Evolutionary conservation across 495 filamentous ascomycete genomes (phyloP), one percentile per base, ranked within the genome.

Genomic region (Talaromyces adpressus): DNA sequence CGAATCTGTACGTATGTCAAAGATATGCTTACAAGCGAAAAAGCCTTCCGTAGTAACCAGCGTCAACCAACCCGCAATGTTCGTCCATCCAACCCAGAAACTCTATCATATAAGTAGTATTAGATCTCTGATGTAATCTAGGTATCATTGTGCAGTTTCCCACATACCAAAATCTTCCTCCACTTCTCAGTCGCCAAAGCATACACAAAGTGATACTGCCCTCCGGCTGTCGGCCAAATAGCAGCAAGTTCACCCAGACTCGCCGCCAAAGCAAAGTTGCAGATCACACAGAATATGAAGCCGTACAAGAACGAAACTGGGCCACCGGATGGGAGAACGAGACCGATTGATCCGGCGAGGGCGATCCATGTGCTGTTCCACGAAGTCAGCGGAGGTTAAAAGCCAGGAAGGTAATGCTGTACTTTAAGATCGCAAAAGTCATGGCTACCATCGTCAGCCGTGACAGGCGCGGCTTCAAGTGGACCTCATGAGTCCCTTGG

Each of bases 341-440:
- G 54, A 29, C 54, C 54, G 14, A 57, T 25, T 8, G 54, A 57
- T 32, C 54, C 54, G 25, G 49, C 29, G 25, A 53, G 65, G 11
- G 66, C 54, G 14, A 57, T 57, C 54, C 54, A 57, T n/a, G 49
- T 0, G 53, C 65, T 32, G 73, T 16, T 3, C 1, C 4, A 16
- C 5, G 12, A 34, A 36, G 14, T 41, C 4, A 41, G 36, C 36
- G 14, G 12, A 41, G 36, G 0, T 41, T 16, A 4, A 14, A 0
- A 16, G 8, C 6, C 5, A 5, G 14, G 0, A 14, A 4, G 14
- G 36, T 4, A 41, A 9, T 12, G 3, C 4, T 5, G 22, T 52
- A 52, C 49, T 52, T 52, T 9, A 52, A 4, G 4, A 52, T 52
- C 0, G 49, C 49, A 23, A 52, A 52, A 9, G 49, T 52, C 49